phyloP scores from a whole-genome alignment of 106 monocot genomes.

The Dioscorea zingiberensis region DNA sequence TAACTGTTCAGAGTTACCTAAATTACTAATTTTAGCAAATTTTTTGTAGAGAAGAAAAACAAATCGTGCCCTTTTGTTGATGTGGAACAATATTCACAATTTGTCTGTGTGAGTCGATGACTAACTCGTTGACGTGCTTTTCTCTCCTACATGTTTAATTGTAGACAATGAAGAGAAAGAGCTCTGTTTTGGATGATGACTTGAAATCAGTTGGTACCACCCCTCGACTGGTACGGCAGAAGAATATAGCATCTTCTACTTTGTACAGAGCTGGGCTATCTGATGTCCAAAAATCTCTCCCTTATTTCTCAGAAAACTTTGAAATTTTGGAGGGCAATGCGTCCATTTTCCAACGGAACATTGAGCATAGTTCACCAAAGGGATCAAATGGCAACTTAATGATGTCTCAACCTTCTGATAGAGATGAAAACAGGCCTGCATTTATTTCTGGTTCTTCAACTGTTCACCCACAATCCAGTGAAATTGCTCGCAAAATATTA shows the following conservation, averaged over 20 bases:
- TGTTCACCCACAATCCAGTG: conserved; percentile 43
- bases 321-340: not conserved
- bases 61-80: too few species aligned
- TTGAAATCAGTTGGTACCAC: conserved; percentile 3
- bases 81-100: too few species aligned
- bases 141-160: not conserved
- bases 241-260: conserved; percentile 1
- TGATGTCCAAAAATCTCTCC: conserved; percentile 1
- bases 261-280: conserved; percentile 1
- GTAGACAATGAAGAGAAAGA: not conserved
- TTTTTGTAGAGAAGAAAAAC: too few species aligned
- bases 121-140: not conserved
- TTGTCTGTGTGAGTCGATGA: not conserved
- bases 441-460: not conserved
- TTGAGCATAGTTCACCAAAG: conserved; percentile 4
- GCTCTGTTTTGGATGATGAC: conserved; percentile 12
- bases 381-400: not conserved
- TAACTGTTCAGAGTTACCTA: too few species aligned
- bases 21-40: too few species aligned
- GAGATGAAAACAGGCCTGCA: conserved; percentile 2
- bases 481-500: conserved; percentile 45
- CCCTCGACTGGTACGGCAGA: not conserved
- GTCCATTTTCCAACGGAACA: not conserved
- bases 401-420: not conserved
- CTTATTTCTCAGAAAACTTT: conserved; percentile 1